phyloP scores from a whole-genome alignment of 441 rosid species.

The Croton laevigatus region DNA sequence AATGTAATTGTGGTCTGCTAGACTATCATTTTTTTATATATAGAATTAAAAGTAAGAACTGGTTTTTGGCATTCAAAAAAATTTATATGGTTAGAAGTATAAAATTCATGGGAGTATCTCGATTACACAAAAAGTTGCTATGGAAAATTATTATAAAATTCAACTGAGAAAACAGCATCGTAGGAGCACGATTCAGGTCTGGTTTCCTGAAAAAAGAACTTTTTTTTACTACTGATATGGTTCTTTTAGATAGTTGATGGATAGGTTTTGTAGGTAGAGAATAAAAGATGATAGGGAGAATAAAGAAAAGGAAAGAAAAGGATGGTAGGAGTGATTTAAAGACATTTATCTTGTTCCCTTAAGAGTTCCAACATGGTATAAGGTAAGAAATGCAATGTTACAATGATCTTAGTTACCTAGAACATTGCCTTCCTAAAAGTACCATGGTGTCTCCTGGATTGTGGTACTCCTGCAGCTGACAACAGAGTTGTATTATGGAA shows the following conservation, averaged over 20 bases:
- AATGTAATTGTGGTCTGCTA: background rate
- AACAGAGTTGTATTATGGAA: too few relatives aligned
- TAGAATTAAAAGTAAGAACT: background rate
- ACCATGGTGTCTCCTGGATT: too few relatives aligned
- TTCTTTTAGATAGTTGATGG: background rate
- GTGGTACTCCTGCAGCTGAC: too few relatives aligned
- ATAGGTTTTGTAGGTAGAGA: background rate
- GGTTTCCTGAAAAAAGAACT: background rate
- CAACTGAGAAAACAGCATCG: background rate
- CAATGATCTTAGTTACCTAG: too few relatives aligned
- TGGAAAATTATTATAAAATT: background rate
- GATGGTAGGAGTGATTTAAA: background rate
- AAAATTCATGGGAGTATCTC: background rate
- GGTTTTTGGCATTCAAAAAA: background rate
- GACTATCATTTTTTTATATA: background rate
- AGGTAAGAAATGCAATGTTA: too few relatives aligned
- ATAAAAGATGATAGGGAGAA: background rate
- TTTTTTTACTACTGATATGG: background rate
- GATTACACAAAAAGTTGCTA: background rate
- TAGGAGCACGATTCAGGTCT: background rate
- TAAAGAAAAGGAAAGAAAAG: background rate
- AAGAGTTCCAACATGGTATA: too few relatives aligned
- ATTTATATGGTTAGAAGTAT: background rate
- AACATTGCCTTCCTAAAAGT: too few relatives aligned
- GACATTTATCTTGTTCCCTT: background rate